phyloP scores from a whole-genome alignment of 2,329 filamentous ascomycete species.

The Colletotrichum chlorophyti region DNA sequence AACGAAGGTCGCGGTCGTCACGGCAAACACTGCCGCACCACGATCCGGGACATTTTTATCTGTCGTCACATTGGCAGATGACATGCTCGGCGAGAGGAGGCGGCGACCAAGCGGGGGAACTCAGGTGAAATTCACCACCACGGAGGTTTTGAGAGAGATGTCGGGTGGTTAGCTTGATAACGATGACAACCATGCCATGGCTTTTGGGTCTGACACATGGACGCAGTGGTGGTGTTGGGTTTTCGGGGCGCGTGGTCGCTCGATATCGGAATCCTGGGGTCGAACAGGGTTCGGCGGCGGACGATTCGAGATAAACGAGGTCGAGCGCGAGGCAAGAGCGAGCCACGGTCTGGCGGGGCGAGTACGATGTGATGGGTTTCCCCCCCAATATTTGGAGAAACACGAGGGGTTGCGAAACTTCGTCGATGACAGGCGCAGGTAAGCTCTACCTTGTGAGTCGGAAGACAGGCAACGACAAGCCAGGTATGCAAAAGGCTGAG shows the following conservation, averaged over 20 bases:
- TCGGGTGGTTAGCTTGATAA: conserved; percentile 23
- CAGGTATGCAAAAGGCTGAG: conserved; percentile 1
- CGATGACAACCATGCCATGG: conserved; percentile 27
- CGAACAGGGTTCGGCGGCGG: neutral
- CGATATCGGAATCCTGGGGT: neutral
- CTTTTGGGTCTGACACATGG: conserved; percentile 26
- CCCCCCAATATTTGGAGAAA: too few relatives aligned
- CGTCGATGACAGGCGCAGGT: neutral
- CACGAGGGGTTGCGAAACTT: neutral
- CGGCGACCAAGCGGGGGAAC: neutral
- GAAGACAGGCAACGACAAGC: too few relatives aligned
- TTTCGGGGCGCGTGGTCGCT: conserved; percentile 9
- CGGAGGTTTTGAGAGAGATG: conserved; percentile 23
- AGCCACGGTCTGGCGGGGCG: too few relatives aligned
- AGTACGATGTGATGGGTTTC: too few relatives aligned
- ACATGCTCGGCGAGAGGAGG: conserved; percentile 26
- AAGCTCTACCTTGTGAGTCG: neutral
- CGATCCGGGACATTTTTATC: conserved; percentile 50
- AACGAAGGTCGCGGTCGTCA: conserved; percentile 72
- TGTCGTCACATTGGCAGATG: conserved; percentile 14
- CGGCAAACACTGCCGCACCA: conserved; percentile 69
- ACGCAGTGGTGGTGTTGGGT: conserved; percentile 8
- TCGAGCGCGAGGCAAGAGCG: too few relatives aligned
- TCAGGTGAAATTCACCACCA: conserved; percentile 20
- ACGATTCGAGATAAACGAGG: too few relatives aligned